Evolutionary conservation across 805 yeast species (phyloP), one percentile per base, ranked within the genome.

Genomic region (Saturnispora diversa): DNA sequence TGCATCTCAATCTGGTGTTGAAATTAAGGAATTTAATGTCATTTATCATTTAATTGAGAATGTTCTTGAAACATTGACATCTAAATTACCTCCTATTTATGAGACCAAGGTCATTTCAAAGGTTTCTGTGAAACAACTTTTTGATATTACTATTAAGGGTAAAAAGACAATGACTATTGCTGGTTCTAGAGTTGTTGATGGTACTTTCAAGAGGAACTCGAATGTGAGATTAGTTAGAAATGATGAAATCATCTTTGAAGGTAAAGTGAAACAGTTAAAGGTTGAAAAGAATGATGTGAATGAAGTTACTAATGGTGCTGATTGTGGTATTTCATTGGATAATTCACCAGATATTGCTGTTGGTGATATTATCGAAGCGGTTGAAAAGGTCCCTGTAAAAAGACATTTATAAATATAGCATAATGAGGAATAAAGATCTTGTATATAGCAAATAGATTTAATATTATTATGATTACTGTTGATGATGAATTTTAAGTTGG

Each of bases 21-120:
- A 62, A 9, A 64, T 92, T 19, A 69, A 66, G 39, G 75, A 75
- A 37, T 84, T 77, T 56, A 84, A 80, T 44, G 84, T 92, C 37
- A 92, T 92, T 45, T 92, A 92, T 59, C 81, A 86, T 51, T 68
- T 92, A 45, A 77, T 92, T 38, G 96, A 90, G 50, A 84, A 80
- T 32, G 94, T 92, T 4, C 75, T 87, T 1, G 72, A 69, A 4
- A 74, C 69, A 7, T 65, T 90, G 35, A 72, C 82, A 1, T 57
- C 69, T 2, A 65, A 71, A 39, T 63, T 92, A 48, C 70, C 75
- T 34, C 87, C 94, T 2, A 72, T 70, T 5, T 72, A 71, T 44
- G 88, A 85, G 45, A 68, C 72, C 23, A 82, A 80, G 54, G 74
- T 75, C 1, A 48, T 74, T 19, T 81, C 88, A 1, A 83, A 77